Evolutionary conservation across 2,329 filamentous ascomycete genomes (phyloP).

Genomic region (Nothomitra cinnamomea): DNA sequence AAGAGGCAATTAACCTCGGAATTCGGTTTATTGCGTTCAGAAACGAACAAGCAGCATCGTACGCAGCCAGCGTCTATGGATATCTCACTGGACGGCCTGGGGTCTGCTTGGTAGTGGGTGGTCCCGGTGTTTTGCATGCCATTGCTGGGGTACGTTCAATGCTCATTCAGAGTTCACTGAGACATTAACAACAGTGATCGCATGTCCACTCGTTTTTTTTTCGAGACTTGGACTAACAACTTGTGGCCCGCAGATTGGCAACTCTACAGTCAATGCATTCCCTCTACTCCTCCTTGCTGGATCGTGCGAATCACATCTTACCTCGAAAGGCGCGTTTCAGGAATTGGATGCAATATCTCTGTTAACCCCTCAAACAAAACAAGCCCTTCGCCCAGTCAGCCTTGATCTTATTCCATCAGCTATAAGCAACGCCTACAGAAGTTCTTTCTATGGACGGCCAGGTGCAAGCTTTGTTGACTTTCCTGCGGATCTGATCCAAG

Average conservation of each 20-base stretch:
- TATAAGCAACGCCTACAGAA: conserved; percentile 34
- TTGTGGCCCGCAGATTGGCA: conserved; percentile 24
- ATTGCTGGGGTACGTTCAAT: conserved; percentile 32
- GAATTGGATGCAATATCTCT: conserved; percentile 38
- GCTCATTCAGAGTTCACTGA: conserved; percentile 8
- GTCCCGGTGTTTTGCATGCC: conserved; percentile 39
- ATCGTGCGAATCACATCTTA: conserved; percentile 32
- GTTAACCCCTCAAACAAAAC: conserved; percentile 35
- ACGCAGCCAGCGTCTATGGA: conserved; percentile 40
- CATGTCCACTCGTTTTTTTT: no score
- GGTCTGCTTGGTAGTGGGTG: conserved; percentile 40
- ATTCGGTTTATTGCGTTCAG: conserved; percentile 41
- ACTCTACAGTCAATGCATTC: conserved; percentile 36
- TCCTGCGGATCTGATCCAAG: conserved; percentile 38
- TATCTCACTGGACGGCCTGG: conserved; percentile 39
- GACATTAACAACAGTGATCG: no score
- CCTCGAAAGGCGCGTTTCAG: conserved; percentile 38
- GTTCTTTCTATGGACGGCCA: conserved; percentile 35
- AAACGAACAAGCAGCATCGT: conserved; percentile 41
- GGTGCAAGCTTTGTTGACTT: conserved; percentile 37
- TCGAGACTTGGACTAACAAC: not conserved
- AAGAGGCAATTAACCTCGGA: conserved; percentile 37
- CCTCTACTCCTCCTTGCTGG: conserved; percentile 37
- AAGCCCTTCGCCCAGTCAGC: conserved; percentile 28
- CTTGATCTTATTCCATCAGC: conserved; percentile 29